phyloP scores from a whole-genome alignment of 2,329 filamentous ascomycete species.

The Monilinia fructigena region DNA sequence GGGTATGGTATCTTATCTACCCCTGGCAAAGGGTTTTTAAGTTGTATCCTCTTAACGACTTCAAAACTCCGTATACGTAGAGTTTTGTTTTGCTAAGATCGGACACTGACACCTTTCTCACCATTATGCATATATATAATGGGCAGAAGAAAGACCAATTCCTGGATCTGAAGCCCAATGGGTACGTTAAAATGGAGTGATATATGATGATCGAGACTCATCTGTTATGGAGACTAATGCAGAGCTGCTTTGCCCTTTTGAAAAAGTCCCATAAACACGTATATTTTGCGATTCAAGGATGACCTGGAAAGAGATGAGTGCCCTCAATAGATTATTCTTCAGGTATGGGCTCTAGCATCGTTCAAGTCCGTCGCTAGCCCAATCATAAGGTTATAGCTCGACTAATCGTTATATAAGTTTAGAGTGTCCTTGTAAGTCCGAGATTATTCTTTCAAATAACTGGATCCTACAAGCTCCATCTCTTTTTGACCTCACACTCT shows the following conservation, averaged over 20 bases:
- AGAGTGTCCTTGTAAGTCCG: slow-evolving; percentile 7
- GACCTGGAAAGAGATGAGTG: slow-evolving; percentile 49
- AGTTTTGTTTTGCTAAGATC: background rate
- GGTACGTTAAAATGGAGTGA: slow-evolving; percentile 27
- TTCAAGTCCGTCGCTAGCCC: slow-evolving; percentile 37
- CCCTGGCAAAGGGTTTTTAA: background rate
- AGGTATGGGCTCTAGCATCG: slow-evolving; percentile 45
- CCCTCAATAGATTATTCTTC: slow-evolving; percentile 55
- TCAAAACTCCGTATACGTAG: background rate
- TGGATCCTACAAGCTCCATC: too few species aligned
- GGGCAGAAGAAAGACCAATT: slow-evolving; percentile 58
- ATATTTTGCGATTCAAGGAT: slow-evolving; percentile 53
- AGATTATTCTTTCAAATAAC: background rate
- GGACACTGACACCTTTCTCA: slow-evolving; percentile 26
- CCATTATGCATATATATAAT: slow-evolving; percentile 45
- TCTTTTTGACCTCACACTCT: background rate
- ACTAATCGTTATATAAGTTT: background rate
- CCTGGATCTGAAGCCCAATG: slow-evolving; percentile 48
- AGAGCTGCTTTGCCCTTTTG: slow-evolving; percentile 52
- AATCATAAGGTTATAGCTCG: background rate
- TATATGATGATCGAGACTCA: background rate
- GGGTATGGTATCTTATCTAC: background rate
- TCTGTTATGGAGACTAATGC: slow-evolving; percentile 54
- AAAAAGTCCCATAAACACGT: slow-evolving; percentile 47
- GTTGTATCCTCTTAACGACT: too few species aligned